These are phyloP conservation scores for Heimioporus sp. DNA, from an alignment of 768 basidiomycete genomes.

Conservation along the genomic window DNA sequence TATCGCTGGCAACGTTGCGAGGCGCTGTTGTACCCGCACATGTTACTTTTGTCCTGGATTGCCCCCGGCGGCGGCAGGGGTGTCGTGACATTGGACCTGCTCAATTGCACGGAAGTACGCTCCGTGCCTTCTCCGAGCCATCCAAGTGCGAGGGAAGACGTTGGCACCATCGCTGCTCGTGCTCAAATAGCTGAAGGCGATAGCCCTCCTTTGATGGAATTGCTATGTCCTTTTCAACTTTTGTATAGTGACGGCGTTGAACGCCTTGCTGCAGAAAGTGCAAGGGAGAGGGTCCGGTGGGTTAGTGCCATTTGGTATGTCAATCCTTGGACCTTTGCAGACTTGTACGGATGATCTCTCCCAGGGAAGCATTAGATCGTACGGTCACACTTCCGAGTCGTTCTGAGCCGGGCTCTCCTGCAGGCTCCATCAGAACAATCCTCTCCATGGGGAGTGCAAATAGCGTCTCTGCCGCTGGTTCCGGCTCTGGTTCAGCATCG, in stretches of 20 bases:
- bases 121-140: slow-evolving; percentile 81
- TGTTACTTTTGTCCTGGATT: slow-evolving; percentile 85
- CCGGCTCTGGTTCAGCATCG: slow-evolving; percentile 57
- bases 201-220: slow-evolving; percentile 56
- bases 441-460: slow-evolving; percentile 49
- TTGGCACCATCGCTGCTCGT: slow-evolving; percentile 80
- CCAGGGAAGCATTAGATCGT: slow-evolving; percentile 77
- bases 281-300: slow-evolving; percentile 86
- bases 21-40: slow-evolving; percentile 78
- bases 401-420: slow-evolving; percentile 43
- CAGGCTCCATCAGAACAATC: slow-evolving; percentile 68
- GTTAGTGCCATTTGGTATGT: slow-evolving; percentile 84
- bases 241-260: slow-evolving; percentile 89
- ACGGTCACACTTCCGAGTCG: slow-evolving; percentile 50
- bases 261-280: slow-evolving; percentile 83
- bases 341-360: background rate
- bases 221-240: slow-evolving; percentile 88
- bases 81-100: slow-evolving; percentile 80
- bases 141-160: slow-evolving; percentile 77
- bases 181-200: slow-evolving; percentile 49
- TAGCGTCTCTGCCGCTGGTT: slow-evolving; percentile 31
- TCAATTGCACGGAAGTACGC: slow-evolving; percentile 85
- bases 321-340: background rate
- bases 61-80: slow-evolving; percentile 81
- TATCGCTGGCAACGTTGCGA: slow-evolving; percentile 83